Conservation (phyloP, 805 yeast species). For the Candida mattraensis region DNA sequence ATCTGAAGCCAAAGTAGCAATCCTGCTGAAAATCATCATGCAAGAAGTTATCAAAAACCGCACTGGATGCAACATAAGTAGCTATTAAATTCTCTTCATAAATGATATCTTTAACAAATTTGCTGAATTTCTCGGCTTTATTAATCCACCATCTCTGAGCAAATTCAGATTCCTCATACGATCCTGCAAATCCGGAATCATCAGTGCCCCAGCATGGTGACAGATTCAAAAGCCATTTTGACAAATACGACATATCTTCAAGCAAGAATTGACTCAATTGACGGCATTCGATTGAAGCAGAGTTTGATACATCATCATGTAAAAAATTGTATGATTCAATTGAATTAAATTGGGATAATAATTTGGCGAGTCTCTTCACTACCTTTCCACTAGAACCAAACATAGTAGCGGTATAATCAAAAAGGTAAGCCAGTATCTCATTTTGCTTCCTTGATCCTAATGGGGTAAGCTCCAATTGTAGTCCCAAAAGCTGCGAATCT, state of each 20-base stretch:
- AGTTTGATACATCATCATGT: slow-evolving; percentile 36
- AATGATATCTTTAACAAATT: slow-evolving; percentile 33
- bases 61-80: slow-evolving; percentile 34
- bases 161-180: slow-evolving; percentile 32
- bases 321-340: slow-evolving; percentile 48
- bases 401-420: slow-evolving; percentile 31
- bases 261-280: slow-evolving; percentile 41
- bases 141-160: slow-evolving; percentile 44
- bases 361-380: slow-evolving; percentile 35
- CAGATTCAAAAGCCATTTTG: slow-evolving; percentile 45
- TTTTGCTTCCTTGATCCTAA: slow-evolving; percentile 42
- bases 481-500: slow-evolving; percentile 33
- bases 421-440: slow-evolving; percentile 36
- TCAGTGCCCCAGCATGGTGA: slow-evolving; percentile 32
- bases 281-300: slow-evolving; percentile 51
- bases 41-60: slow-evolving; percentile 3
- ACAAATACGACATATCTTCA: slow-evolving; percentile 30
- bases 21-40: slow-evolving; percentile 30
- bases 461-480: slow-evolving; percentile 51
- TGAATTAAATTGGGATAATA: slow-evolving; percentile 47
- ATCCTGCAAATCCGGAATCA: slow-evolving; percentile 24
- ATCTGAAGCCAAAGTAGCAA: slow-evolving; percentile 45
- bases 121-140: slow-evolving; percentile 38
- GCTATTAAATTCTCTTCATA: slow-evolving; percentile 34
- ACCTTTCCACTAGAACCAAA: slow-evolving; percentile 13